Evolutionary conservation across 108 stramenopile genomes (phyloP), one percentile per base, ranked within the genome.

Genomic region (Epithemia pelagica): DNA sequence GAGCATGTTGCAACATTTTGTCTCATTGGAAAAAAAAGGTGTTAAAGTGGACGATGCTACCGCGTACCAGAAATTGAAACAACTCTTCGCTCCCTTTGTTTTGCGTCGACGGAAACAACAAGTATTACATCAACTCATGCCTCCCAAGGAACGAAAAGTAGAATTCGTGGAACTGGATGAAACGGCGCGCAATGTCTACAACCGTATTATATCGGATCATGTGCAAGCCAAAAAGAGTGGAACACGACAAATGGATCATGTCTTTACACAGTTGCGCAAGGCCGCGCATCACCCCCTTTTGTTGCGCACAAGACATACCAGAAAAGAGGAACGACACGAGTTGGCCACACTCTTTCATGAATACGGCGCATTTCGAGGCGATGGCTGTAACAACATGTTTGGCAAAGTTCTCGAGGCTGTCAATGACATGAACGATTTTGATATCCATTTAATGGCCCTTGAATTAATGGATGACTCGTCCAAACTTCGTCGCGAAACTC

Each of bases 201-300:
- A 81, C 28, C 61, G 60, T 25, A 68, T 82, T 28, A 30, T 82
- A 20, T 61, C 65, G 19, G 52, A 58, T 15, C 82, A 82, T 54
- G 46, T 82, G 30, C 46, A 68, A 24, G 68, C 51, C 46, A 75
- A 66, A 24, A 73, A 66, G 52, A 32, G 54, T 32, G 66, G 53
- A 21, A 55, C 71, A 31, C 61, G 75, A 51, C 75, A 79, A 15
- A 71, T 78, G 22, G 81, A 91, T 30, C 89, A 96, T 64, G 66
- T 98, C n/a, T 98, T 98, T 75, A 95, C 97, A 19, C 78, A 89
- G 54, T 87, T 97, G 5, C 87, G 97, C 30, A 98, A 98, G 76
- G 96, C 88, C 7, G 97, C 97, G 0, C 96, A 98, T 70, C 97
- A 98, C 74, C 93, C 96, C 15, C 73, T 97, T 22, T 74, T 98